Conservation (phyloP, 495 filamentous ascomycete species). For the Polyplosphaeria fusca region DNA sequence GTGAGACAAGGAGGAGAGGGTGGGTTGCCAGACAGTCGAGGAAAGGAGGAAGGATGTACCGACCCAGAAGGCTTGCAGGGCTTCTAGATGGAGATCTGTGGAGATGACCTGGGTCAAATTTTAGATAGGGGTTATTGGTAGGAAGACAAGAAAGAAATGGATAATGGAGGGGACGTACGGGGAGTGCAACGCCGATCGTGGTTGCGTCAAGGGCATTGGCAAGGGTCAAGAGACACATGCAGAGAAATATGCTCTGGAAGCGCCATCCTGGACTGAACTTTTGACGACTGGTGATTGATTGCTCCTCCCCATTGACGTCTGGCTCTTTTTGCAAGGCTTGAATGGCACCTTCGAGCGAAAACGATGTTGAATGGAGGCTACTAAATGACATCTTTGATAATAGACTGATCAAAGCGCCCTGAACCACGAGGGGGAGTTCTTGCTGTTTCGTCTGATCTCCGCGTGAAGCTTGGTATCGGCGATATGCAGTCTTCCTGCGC, state of each 20-base stretch:
- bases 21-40: slow-evolving; percentile 40
- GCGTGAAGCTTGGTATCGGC: too few relatives aligned
- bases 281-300: neutral
- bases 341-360: too few relatives aligned
- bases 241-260: neutral
- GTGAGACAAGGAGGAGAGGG: slow-evolving; percentile 43
- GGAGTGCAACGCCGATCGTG: neutral
- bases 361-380: too few relatives aligned
- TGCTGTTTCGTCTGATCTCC: too few relatives aligned
- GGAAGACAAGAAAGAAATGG: neutral
- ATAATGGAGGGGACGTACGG: neutral
- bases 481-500: too few relatives aligned
- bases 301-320: neutral
- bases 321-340: neutral
- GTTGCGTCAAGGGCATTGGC: neutral
- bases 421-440: too few relatives aligned
- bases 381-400: too few relatives aligned
- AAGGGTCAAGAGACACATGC: neutral
- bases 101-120: slow-evolving; percentile 46
- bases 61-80: slow-evolving; percentile 58
- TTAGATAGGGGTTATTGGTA: slow-evolving; percentile 3
- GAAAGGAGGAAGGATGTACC: slow-evolving; percentile 53
- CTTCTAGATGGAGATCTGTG: slow-evolving; percentile 45
- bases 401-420: too few relatives aligned
- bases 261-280: neutral